phyloP scores from a whole-genome alignment of 768 basidiomycete species.

The Obba rivulosa region DNA sequence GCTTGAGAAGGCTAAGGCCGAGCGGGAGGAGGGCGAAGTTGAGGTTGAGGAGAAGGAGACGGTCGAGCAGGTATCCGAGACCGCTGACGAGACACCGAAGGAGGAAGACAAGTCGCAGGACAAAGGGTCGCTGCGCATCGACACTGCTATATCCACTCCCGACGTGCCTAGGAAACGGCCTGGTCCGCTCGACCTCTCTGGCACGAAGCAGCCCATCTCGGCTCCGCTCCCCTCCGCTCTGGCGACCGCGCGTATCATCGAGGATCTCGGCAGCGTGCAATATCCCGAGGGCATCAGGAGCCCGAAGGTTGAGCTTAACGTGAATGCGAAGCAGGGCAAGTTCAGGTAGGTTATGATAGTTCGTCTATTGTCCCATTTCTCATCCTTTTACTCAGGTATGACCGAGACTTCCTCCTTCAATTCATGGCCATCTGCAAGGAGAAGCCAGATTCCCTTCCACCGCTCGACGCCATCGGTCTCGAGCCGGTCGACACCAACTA shows the following conservation, averaged over 20 bases:
- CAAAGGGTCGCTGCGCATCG: slow-evolving; percentile 61
- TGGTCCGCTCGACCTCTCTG: slow-evolving; percentile 66
- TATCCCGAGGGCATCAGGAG: slow-evolving; percentile 84
- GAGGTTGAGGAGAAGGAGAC: slow-evolving; percentile 38
- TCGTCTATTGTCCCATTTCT: neutral
- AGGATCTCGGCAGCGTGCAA: slow-evolving; percentile 67
- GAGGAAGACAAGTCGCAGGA: slow-evolving; percentile 38
- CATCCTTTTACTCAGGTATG: slow-evolving; percentile 57
- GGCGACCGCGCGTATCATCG: slow-evolving; percentile 79
- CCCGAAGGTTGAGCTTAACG: slow-evolving; percentile 81
- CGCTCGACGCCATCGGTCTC: slow-evolving; percentile 87
- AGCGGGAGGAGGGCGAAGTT: slow-evolving; percentile 43
- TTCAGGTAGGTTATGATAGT: slow-evolving; percentile 54
- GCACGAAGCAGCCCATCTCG: slow-evolving; percentile 39
- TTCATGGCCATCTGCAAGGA: slow-evolving; percentile 95
- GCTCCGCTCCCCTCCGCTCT: slow-evolving; percentile 59
- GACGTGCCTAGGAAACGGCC: slow-evolving; percentile 45
- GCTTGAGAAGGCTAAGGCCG: slow-evolving; percentile 28
- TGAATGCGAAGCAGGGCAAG: slow-evolving; percentile 78
- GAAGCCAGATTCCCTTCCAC: slow-evolving; percentile 86
- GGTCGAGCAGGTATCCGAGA: neutral
- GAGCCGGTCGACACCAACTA: slow-evolving; percentile 64
- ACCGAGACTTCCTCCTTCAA: slow-evolving; percentile 95
- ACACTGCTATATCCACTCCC: slow-evolving; percentile 44
- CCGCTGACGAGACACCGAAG: slow-evolving; percentile 14